phyloP scores from a whole-genome alignment of 2,329 filamentous ascomycete genomes.

The Fonsecaea erecta region DNA sequence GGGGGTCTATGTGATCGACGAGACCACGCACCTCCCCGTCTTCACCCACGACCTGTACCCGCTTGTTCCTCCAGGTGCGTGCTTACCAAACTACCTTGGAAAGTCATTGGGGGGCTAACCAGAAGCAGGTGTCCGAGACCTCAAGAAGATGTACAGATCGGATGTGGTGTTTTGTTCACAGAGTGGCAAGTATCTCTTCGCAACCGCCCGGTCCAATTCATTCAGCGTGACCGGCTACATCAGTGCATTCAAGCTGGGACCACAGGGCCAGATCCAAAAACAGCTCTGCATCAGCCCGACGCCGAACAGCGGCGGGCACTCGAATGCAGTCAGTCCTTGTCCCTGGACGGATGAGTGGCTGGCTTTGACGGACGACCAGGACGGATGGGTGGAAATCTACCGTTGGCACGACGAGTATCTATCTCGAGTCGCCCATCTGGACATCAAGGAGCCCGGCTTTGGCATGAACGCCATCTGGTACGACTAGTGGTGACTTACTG shows the following conservation, averaged over 20 bases:
- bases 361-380: conserved; percentile 86
- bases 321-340: conserved; percentile 83
- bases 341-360: conserved; percentile 87
- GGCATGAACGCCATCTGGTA: conserved; percentile 98
- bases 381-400: conserved; percentile 86
- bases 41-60: conserved; percentile 79
- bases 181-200: conserved; percentile 77
- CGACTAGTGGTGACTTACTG: too few relatives aligned
- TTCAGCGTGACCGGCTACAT: conserved; percentile 80
- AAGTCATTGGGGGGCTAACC: conserved; percentile 1
- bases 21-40: conserved; percentile 71
- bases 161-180: conserved; percentile 78
- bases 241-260: conserved; percentile 73
- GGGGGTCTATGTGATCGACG: conserved; percentile 80
- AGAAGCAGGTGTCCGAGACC: conserved; percentile 19
- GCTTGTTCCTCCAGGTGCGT: conserved; percentile 75
- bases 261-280: conserved; percentile 71
- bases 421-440: conserved; percentile 73
- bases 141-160: conserved; percentile 74
- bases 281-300: conserved; percentile 84
- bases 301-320: conserved; percentile 84
- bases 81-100: conserved; percentile 34
- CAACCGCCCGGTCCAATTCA: conserved; percentile 78
- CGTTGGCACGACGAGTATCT: conserved; percentile 83
- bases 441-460: conserved; percentile 85